Conservation (phyloP, 495 filamentous ascomycete species). For the Hypoxylon crocopeplum region DNA sequence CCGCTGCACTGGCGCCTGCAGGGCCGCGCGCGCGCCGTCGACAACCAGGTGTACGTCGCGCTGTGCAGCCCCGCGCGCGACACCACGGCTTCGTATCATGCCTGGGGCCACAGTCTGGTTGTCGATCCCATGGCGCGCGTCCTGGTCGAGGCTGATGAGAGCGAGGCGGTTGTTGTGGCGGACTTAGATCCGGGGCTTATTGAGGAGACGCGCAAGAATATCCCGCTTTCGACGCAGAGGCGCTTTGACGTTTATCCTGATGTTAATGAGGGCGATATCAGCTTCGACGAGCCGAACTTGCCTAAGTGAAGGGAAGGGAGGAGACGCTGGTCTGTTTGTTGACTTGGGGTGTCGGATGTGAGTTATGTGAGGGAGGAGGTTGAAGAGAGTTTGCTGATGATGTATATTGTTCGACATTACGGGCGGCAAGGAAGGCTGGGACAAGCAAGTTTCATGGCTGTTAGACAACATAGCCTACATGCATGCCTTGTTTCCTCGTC, state of each 20-base stretch:
- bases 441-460: too few species aligned
- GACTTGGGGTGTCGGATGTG: too few species aligned
- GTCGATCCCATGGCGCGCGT: slow-evolving; percentile 89
- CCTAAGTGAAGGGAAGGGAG: too few species aligned
- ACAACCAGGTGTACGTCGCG: slow-evolving; percentile 95
- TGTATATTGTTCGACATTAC: too few species aligned
- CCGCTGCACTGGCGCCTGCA: slow-evolving; percentile 88
- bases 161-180: slow-evolving; percentile 76
- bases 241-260: slow-evolving; percentile 97
- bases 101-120: slow-evolving; percentile 89
- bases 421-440: too few species aligned
- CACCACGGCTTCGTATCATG: slow-evolving; percentile 77
- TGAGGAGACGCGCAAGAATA: slow-evolving; percentile 77
- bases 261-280: slow-evolving; percentile 64
- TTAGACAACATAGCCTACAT: too few species aligned
- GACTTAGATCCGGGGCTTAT: slow-evolving; percentile 76
- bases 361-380: too few species aligned
- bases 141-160: slow-evolving; percentile 73
- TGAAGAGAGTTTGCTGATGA: too few species aligned
- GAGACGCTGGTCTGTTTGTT: too few species aligned
- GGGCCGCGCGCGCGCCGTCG: slow-evolving; percentile 83
- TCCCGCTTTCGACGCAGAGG: slow-evolving; percentile 84
- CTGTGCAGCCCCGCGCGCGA: slow-evolving; percentile 92
- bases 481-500: too few species aligned
- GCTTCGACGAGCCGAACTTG: slow-evolving; percentile 35